Evolutionary conservation across 2,329 filamentous ascomycete genomes (phyloP), one percentile per base, ranked within the genome.

Genomic region (Rosellinia necatrix): DNA sequence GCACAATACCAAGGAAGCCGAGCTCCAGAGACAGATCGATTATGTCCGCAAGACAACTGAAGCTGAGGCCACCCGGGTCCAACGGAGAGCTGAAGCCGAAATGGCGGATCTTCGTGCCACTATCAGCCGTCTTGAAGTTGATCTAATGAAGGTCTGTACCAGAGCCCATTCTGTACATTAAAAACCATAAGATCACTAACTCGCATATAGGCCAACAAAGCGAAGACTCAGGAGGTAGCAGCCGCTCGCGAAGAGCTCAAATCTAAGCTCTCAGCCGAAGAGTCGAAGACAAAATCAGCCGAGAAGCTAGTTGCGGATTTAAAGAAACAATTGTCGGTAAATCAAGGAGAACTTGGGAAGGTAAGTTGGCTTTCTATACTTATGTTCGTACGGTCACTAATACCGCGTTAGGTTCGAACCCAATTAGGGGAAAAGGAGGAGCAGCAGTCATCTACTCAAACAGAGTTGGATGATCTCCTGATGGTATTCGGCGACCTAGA

Each of bases 401-500:
- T 47, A 24, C 22, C 17, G 13, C 19, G 15, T 22, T 21, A 72
- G 56, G 64, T 70, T 15, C 68, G 71, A 40, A 60, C 62, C 12
- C 62, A 69, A 41, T 49, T 68, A 19, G 68, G 72, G 41, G 74
- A 81, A 61, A 86, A 83, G 59, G 83, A 86, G 63, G 80, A 84
- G 57, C 85, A 88, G 55, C 85, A 82, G 52, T 79, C 84, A 58
- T 75, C 81, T 1, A 80, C 81, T 4, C 90, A 93, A 69, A 80
- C 83, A 2, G 90, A 94, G 71, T 77, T 93, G 41, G 90, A 94
- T 64, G 90, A 94, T 70, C 78, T 93, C 50, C 75, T 94, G 30
- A 89, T 93, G 76, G 87, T 94, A 4, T 91, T 92, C 72, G 86
- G 84, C 12, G 90, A 94, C 68, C 69, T 92, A 15, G 90, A 94